Evolutionary conservation across 306 rosid species (phyloP), one percentile per base, ranked within the genome.

Genomic region (Quercus cerris): DNA sequence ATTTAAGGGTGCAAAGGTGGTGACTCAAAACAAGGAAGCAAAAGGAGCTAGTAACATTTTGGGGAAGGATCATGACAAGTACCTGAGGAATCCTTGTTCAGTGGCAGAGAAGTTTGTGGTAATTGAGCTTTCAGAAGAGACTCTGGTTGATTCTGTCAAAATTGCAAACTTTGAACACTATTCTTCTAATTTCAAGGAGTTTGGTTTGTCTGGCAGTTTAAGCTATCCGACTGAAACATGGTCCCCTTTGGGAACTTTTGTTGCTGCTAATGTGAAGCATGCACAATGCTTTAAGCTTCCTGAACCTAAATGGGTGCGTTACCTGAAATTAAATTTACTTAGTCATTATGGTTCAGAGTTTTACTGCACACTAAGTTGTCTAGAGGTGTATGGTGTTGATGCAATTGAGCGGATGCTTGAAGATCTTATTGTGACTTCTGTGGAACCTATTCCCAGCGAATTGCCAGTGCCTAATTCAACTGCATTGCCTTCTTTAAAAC

Each of bases 341-440:
- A 91, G 95, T 79, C 97, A 94, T 85, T 88, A 92, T 72, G 97
- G 98, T 61, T 87, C 97, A 31, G 98, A 92, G 78, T 94, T 94
- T 79, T 92, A 94, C 84, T 94, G 98, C 92, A 94, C 94, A 11
- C 41, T 94, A 5, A 94, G 98, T 86, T 87, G 87, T 70, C 63
- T 94, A 23, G 97, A 92, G 84, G 97, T 92, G 74, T 91, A 89
- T 80, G 98, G 98, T 12, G 89, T 94, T 55, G 90, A 94, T 85
- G 95, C 91, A 46, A 84, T 94, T 4, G 98, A 91, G 85, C 55
- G 91, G 72, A 94, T 92, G 98, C 98, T 94, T 25, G 91, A 92
- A 86, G 98, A 92, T 90, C 87, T 94, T 19, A 87, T 91, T 44
- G 93, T 89, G 79, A 84, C 92, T 30, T 88, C 92, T 68, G 89